Evolutionary conservation across 139 green algal species (phyloP).

Genomic region (Chlorella vulgaris): DNA sequence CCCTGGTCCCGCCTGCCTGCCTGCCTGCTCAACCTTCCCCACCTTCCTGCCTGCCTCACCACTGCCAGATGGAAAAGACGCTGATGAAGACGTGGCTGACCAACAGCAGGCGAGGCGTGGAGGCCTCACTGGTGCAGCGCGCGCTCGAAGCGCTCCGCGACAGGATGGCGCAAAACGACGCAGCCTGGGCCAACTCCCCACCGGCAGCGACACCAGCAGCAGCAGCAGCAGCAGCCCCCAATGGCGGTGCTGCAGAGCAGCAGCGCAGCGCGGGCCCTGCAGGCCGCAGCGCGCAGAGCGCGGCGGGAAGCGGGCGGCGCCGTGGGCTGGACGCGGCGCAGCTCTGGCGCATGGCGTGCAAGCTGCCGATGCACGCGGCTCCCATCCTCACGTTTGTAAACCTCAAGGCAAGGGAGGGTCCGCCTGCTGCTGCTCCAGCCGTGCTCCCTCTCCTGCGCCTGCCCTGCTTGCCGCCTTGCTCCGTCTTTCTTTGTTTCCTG

Average conservation of each 20-base stretch:
- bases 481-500: too few relatives aligned
- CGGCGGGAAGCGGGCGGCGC: neutral
- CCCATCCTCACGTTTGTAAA: conserved; percentile 6
- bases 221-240: too few relatives aligned
- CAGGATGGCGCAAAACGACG: conserved; percentile 1
- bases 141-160: conserved; percentile 23
- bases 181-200: neutral
- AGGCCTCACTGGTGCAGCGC: conserved; percentile 4
- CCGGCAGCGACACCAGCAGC: neutral
- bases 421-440: too few relatives aligned
- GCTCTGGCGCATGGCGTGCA: conserved; percentile 2
- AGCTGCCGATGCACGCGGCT: neutral
- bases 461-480: neutral
- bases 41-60: neutral
- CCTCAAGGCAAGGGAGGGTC: conserved; percentile 2
- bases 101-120: conserved; percentile 2
- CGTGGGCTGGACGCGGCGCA: neutral
- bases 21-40: neutral
- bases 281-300: neutral
- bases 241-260: neutral
- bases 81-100: conserved; percentile 6
- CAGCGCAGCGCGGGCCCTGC: neutral
- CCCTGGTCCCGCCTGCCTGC: neutral
- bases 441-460: neutral
- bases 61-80: conserved; percentile 13